These are phyloP conservation scores for Phytopythium delawarense DNA, from an alignment of 352 stramenopile genomes.

Conservation along the genomic window DNA sequence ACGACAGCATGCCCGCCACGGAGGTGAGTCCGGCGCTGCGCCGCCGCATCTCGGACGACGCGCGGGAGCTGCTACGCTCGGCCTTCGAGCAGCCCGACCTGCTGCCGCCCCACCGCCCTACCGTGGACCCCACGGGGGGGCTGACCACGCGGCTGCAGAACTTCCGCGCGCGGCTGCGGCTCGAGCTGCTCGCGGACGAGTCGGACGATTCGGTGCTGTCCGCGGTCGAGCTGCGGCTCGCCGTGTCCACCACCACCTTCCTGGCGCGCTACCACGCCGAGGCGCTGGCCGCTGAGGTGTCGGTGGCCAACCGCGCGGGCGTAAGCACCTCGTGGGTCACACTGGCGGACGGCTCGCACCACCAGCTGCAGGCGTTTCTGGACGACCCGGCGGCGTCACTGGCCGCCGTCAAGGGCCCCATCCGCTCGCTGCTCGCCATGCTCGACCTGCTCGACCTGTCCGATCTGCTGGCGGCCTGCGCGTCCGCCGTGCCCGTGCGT, in stretches of 20 bases:
- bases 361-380: conserved; percentile 38
- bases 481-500: conserved; percentile 9
- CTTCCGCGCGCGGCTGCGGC: conserved; percentile 35
- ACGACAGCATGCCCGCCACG: conserved; percentile 34
- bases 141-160: conserved; percentile 29
- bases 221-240: conserved; percentile 28
- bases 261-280: conserved; percentile 42
- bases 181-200: conserved; percentile 21
- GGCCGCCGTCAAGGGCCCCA: conserved; percentile 18
- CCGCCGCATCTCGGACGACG: conserved; percentile 54
- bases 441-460: conserved; percentile 43
- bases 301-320: conserved; percentile 32
- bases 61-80: conserved; percentile 39
- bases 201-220: neutral
- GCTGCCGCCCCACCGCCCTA: conserved; percentile 18
- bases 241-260: conserved; percentile 27
- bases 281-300: conserved; percentile 35
- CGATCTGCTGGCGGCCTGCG: conserved; percentile 31
- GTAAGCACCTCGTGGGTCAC: conserved; percentile 50
- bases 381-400: neutral
- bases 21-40: conserved; percentile 43
- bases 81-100: conserved; percentile 20
- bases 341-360: conserved; percentile 19
- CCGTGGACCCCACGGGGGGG: conserved; percentile 29
- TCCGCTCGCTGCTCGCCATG: conserved; percentile 35